A percentile compares a stretch with the other conserved stretches of the same genome.
Evolutionary conservation across 176 grass and related monocot species (phyloP).

Genomic region (Olyra latifolia): DNA sequence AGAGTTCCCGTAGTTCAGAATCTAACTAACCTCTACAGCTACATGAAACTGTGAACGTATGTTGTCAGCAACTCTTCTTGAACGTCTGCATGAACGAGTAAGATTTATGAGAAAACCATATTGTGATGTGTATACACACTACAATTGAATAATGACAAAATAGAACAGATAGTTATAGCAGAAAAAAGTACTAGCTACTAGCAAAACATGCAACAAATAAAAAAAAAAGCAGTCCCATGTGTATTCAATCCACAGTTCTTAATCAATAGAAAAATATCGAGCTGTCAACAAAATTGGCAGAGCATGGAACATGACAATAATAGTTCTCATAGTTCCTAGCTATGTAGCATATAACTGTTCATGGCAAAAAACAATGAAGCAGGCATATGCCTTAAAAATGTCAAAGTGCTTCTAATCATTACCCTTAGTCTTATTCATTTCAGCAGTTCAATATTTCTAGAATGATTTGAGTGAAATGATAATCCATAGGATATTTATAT

Average conservation of each 20-base stretch:
- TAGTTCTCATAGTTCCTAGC: not conserved
- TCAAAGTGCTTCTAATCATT: not conserved
- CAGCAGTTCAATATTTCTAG: not conserved
- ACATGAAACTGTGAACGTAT: conserved; percentile 58
- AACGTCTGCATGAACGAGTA: conserved; percentile 51
- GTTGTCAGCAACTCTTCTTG: conserved; percentile 61
- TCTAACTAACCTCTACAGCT: conserved; percentile 64
- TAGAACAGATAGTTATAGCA: not conserved
- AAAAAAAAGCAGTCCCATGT: not conserved
- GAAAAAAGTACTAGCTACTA: not conserved
- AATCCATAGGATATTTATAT: not conserved
- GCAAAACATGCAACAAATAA: not conserved
- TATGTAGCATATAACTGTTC: not conserved
- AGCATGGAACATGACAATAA: not conserved
- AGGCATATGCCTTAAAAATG: not conserved
- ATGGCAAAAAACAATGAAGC: not conserved
- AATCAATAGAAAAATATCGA: not conserved
- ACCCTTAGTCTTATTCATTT: not conserved
- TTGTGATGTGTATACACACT: not conserved
- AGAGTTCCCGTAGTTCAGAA: not conserved
- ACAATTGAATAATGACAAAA: conserved; percentile 9
- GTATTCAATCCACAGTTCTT: not conserved
- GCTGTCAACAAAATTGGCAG: not conserved
- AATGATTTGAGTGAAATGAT: not conserved
- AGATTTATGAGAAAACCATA: conserved; percentile 8